A percentile compares a stretch with the other conserved stretches of the same genome.
These are phyloP conservation scores for Nicotiana otophora DNA, from an alignment of 257 asterid genomes.

Conservation along the genomic window DNA sequence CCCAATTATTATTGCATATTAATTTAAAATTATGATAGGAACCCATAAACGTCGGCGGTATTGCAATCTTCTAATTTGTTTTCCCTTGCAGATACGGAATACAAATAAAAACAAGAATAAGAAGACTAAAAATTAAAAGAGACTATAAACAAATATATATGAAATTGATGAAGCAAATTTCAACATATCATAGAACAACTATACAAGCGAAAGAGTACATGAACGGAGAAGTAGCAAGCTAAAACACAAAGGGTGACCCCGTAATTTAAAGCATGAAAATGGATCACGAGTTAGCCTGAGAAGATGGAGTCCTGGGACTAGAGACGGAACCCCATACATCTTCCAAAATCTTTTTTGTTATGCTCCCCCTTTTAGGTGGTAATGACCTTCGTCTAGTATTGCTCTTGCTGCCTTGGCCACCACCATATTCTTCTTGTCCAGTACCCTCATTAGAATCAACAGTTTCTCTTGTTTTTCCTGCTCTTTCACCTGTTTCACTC, in stretches of 20 bases:
- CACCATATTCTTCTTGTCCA: background rate
- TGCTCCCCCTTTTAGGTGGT: background rate
- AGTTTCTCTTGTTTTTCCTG: background rate
- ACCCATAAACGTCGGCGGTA: no score
- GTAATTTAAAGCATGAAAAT: background rate
- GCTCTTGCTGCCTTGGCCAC: background rate
- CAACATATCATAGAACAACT: no score
- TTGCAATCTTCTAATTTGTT: no score
- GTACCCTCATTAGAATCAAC: background rate
- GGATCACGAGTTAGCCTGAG: background rate
- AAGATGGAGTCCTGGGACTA: background rate
- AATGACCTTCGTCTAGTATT: background rate
- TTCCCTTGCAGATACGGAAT: no score
- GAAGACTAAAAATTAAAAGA: no score
- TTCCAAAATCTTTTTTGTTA: rapidly evolving
- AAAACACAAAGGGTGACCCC: background rate
- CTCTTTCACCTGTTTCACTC: background rate
- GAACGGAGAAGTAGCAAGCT: no score
- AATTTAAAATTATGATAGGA: no score
- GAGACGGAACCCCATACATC: background rate
- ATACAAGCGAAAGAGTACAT: no score
- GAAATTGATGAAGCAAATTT: no score
- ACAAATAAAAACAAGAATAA: no score
- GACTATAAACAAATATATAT: no score
- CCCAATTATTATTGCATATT: no score